phyloP scores from a whole-genome alignment of 2,329 filamentous ascomycete species.

The Magnaporthales sp. region DNA sequence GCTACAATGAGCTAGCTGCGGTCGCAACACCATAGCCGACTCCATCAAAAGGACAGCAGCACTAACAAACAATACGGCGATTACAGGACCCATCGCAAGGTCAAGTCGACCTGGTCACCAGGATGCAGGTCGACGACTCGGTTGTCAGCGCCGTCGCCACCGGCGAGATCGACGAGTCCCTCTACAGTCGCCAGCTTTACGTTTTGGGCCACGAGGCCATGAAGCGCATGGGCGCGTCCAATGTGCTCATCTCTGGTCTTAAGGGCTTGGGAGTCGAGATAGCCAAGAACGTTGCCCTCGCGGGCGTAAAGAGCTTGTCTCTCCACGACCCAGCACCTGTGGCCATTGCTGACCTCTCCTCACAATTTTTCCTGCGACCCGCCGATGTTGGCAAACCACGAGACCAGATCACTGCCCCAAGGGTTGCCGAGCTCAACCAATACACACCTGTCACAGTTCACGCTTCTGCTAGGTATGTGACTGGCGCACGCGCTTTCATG shows the following conservation, averaged over 20 bases:
- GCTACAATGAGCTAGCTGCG: not conserved
- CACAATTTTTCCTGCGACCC: slow-evolving; percentile 90
- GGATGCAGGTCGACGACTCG: slow-evolving; percentile 58
- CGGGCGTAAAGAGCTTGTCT: slow-evolving; percentile 94
- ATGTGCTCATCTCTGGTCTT: slow-evolving; percentile 83
- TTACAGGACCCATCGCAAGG: slow-evolving; percentile 41
- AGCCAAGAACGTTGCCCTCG: slow-evolving; percentile 96
- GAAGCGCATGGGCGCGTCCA: slow-evolving; percentile 98
- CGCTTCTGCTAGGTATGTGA: slow-evolving; percentile 40
- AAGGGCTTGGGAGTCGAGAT: slow-evolving; percentile 96
- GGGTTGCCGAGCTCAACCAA: slow-evolving; percentile 89
- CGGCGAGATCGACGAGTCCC: slow-evolving; percentile 61
- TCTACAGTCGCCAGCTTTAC: slow-evolving; percentile 68
- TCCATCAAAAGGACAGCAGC: not conserved
- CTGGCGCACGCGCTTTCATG: not conserved
- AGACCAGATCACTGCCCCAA: slow-evolving; percentile 76
- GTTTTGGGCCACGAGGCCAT: slow-evolving; percentile 74
- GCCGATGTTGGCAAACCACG: slow-evolving; percentile 89
- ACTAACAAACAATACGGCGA: slow-evolving; percentile 7
- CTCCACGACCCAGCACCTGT: slow-evolving; percentile 84
- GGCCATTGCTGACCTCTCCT: slow-evolving; percentile 80
- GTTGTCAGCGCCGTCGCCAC: slow-evolving; percentile 40
- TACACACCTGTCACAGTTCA: slow-evolving; percentile 88
- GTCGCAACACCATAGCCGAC: not conserved
- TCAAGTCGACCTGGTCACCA: slow-evolving; percentile 53